phyloP scores from a whole-genome alignment of 2,329 filamentous ascomycete genomes.

The Periconia sp. region DNA sequence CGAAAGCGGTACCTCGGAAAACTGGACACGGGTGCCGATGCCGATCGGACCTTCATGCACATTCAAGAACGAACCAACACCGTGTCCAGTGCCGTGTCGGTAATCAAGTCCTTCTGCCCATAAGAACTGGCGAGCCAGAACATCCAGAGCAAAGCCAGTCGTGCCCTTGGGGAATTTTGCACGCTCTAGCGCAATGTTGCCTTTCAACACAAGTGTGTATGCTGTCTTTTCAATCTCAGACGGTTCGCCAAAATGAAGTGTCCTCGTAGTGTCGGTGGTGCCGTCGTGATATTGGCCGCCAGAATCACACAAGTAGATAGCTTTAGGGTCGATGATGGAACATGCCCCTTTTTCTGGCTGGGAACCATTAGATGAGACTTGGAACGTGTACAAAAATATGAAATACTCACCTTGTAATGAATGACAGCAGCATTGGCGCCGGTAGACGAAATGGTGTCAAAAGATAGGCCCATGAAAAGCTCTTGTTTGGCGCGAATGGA shows the following conservation, averaged over 20 bases:
- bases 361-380: not conserved
- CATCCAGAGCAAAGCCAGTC: constrained; percentile 88
- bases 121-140: constrained; percentile 83
- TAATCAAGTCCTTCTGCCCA: constrained; percentile 96
- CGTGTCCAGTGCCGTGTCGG: constrained; percentile 93
- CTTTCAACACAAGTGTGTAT: constrained; percentile 93
- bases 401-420: constrained; percentile 67
- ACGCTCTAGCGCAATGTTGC: constrained; percentile 83
- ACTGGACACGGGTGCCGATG: constrained; percentile 88
- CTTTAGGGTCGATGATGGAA: constrained; percentile 77
- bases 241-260: constrained; percentile 86
- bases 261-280: constrained; percentile 93
- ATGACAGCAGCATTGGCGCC: constrained; percentile 92
- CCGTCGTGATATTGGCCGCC: constrained; percentile 96
- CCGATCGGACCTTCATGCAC: constrained; percentile 97
- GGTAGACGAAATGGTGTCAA: constrained; percentile 93
- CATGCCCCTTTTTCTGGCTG: constrained; percentile 77
- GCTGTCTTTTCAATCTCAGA: constrained; percentile 81
- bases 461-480: constrained; percentile 86
- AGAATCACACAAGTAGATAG: constrained; percentile 93
- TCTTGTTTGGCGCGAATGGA: constrained; percentile 68
- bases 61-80: constrained; percentile 91
- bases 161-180: constrained; percentile 93
- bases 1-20: constrained; percentile 83
- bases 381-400: not conserved